Conservation (phyloP, 2,329 filamentous ascomycete species). For the Phoma sp. region DNA sequence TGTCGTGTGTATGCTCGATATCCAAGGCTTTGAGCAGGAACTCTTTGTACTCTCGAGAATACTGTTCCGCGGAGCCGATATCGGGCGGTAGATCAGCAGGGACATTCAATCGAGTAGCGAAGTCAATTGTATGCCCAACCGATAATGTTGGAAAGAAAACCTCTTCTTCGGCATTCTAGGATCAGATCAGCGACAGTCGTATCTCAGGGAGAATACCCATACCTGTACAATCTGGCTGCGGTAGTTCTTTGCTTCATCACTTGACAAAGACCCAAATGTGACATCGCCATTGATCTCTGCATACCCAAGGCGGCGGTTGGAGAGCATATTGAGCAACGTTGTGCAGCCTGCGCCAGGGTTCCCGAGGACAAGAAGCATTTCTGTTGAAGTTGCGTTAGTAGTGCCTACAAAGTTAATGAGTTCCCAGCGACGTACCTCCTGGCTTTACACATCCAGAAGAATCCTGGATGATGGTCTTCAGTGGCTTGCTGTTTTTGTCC, state of each 20-base stretch:
- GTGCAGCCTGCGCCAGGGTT: constrained; percentile 56
- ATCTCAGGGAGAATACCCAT: too few relatives aligned
- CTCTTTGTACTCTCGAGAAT: not conserved
- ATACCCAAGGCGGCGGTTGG: constrained; percentile 61
- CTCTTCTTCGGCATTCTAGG: constrained; percentile 76
- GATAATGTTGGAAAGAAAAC: constrained; percentile 77
- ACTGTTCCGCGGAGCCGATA: constrained; percentile 35
- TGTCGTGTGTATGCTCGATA: constrained; percentile 63
- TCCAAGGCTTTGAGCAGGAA: constrained; percentile 30
- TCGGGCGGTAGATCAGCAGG: constrained; percentile 58
- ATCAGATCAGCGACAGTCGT: too few relatives aligned
- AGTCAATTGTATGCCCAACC: constrained; percentile 79
- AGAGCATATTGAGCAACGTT: constrained; percentile 74
- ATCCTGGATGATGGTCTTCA: constrained; percentile 66
- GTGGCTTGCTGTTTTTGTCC: constrained; percentile 53
- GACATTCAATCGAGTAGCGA: constrained; percentile 63
- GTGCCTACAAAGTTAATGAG: too few relatives aligned
- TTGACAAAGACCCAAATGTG: constrained; percentile 59
- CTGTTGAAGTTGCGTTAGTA: constrained; percentile 31
- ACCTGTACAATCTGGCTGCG: constrained; percentile 57
- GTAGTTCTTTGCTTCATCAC: constrained; percentile 76
- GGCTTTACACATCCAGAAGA: constrained; percentile 66
- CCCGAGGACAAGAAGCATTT: constrained; percentile 75
- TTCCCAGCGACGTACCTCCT: constrained; percentile 46
- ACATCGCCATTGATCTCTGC: constrained; percentile 71